Evolutionary conservation across 495 filamentous ascomycete species (phyloP).

Genomic region (Zalerion maritima): DNA sequence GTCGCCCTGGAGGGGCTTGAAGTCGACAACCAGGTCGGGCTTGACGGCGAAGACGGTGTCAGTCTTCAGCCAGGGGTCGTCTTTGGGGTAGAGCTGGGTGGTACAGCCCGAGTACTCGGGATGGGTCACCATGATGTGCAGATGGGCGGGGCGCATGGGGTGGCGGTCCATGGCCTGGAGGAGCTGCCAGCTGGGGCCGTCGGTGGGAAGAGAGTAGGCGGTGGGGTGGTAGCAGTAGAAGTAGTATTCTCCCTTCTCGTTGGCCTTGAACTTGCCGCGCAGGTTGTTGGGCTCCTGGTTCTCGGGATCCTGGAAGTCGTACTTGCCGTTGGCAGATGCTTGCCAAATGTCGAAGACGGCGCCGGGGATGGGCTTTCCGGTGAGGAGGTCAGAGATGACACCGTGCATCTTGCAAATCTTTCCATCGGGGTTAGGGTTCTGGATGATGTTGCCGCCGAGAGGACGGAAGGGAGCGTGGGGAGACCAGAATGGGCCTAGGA

Average conservation of each 20-base stretch:
- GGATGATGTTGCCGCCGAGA: slow-evolving; percentile 55
- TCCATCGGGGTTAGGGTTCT: slow-evolving; percentile 47
- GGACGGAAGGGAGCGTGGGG: slow-evolving; percentile 67
- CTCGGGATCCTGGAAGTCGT: slow-evolving; percentile 77
- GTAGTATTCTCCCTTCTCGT: slow-evolving; percentile 60
- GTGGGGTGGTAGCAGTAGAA: slow-evolving; percentile 78
- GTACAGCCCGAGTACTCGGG: slow-evolving; percentile 48
- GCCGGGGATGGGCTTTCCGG: slow-evolving; percentile 50
- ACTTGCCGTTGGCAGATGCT: slow-evolving; percentile 68
- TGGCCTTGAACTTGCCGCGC: slow-evolving; percentile 65
- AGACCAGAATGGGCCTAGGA: slow-evolving; percentile 80
- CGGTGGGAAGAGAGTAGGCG: slow-evolving; percentile 62
- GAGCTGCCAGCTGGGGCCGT: slow-evolving; percentile 57
- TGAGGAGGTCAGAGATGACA: slow-evolving; percentile 53
- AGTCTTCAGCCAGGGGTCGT: slow-evolving; percentile 50
- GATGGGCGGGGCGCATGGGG: slow-evolving; percentile 72
- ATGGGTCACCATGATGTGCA: slow-evolving; percentile 62
- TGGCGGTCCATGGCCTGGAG: slow-evolving; percentile 62
- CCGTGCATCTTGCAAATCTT: slow-evolving; percentile 64
- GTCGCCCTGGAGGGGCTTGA: slow-evolving; percentile 47
- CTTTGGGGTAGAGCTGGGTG: slow-evolving; percentile 64
- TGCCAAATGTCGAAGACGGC: slow-evolving; percentile 82
- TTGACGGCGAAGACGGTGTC: slow-evolving; percentile 75
- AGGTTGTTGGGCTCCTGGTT: slow-evolving; percentile 69
- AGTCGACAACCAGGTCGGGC: slow-evolving; percentile 60